phyloP scores from a whole-genome alignment of 176 grass and related monocot species.

The Rhipidocladum racemiflorum region DNA sequence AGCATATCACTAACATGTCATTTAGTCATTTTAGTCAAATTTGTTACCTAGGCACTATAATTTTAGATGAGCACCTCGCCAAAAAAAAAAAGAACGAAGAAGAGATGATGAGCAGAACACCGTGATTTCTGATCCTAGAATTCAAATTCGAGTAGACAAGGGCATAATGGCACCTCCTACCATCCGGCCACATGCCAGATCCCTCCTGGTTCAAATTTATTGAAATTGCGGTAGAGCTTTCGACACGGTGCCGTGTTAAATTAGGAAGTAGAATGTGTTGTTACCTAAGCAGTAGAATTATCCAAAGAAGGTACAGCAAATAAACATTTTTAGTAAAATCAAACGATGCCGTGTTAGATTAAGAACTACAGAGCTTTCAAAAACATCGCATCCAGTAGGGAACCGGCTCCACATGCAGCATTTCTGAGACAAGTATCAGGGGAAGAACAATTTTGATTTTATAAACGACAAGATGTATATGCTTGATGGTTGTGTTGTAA shows the following conservation, averaged over 20 bases:
- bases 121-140: no score
- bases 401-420: background rate
- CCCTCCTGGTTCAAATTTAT: no score
- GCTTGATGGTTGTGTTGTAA: background rate
- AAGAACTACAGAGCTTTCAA: background rate
- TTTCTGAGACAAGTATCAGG: background rate
- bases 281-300: background rate
- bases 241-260: no score
- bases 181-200: no score
- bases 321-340: background rate
- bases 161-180: no score
- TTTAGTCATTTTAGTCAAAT: background rate
- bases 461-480: background rate
- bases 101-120: no score
- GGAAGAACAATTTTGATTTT: background rate
- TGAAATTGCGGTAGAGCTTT: no score
- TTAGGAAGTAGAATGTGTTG: background rate
- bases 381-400: background rate
- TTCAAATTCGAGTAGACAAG: no score
- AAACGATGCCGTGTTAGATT: background rate
- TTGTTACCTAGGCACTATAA: background rate
- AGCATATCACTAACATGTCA: no score
- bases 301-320: background rate
- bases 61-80: background rate
- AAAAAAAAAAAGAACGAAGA: no score